Base-by-base conservation (phyloP, 495 filamentous ascomycete species). In the Neurospora sp. region DNA sequence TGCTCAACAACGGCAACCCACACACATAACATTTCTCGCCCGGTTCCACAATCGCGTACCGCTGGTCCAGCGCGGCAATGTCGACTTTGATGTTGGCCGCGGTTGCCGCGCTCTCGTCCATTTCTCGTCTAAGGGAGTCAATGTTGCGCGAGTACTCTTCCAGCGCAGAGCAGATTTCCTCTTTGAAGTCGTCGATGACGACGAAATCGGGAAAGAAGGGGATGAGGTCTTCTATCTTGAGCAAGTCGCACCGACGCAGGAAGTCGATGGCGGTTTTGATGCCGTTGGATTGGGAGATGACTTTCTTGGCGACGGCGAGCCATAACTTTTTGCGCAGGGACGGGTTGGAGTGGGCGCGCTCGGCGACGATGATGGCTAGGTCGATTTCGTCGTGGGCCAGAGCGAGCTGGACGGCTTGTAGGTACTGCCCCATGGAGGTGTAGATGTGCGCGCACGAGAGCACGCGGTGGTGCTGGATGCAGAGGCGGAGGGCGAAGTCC, bases 191-290 rank as follows among this genome's bases (percentile, higher is more conserved):
- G 78, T 99, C 96, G 71, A 99, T 98, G 68, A 97, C 91, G n/a
- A 98, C 93, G 75, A 99, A 99, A 78, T 99, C 96, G 0, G 96
- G 96, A 84, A 99, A 99, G 84, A 98, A 97, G 0, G 96, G 96
- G 48, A 99, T 97, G 27, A 99, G 83, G 77, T 99, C 96, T 79
- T 99, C 96, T 76, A 99, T 99, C 74, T 91, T 90, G 20, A 99
- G 88, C 3, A 98, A 85, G 73, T 97, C 93, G 81, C 95, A 98
- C 16, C 93, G 91, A 75, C 91, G 91, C 16, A 99, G 86, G 79
- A 99, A 97, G 72, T 97, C 94, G 69, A 99, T 96, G 22, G 96
- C 96, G 59, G 93, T 90, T 82, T 97, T 97, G 86, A 98, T 97
- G 44, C 93, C 92, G 65, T 90, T 91, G 5, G 41, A 68, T 77